Evolutionary conservation across 805 yeast genomes (phyloP).

Genomic region (Metschnikowia baotianmanensis): DNA sequence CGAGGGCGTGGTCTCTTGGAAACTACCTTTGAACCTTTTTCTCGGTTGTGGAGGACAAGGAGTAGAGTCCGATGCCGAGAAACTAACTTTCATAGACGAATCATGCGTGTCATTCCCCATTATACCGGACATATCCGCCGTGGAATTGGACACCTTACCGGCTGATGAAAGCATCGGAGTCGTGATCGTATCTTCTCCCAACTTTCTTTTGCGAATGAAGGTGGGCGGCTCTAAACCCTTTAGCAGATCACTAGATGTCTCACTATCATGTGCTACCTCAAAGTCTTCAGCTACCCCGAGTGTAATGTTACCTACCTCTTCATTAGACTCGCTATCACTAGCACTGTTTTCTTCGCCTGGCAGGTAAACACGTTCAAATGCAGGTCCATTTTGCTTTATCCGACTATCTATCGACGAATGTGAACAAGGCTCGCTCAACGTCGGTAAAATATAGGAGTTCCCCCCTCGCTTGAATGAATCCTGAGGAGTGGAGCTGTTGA

Average conservation of each 20-base stretch:
- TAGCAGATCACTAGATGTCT: slow-evolving; percentile 3
- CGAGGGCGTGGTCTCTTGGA: slow-evolving; percentile 22
- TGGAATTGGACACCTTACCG: not conserved
- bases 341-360: no score
- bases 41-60: slow-evolving; percentile 45
- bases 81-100: slow-evolving; percentile 24
- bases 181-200: slow-evolving; percentile 11
- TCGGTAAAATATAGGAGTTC: not conserved
- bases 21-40: slow-evolving; percentile 29
- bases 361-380: no score
- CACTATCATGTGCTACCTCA: slow-evolving; percentile 6
- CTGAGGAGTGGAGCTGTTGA: slow-evolving; percentile 6
- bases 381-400: no score
- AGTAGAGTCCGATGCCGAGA: slow-evolving; percentile 39
- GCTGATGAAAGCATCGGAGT: not conserved
- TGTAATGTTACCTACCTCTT: slow-evolving; percentile 27
- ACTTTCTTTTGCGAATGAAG: slow-evolving; percentile 28
- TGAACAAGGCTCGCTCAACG: no score
- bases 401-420: no score
- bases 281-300: slow-evolving; percentile 22
- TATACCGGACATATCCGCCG: slow-evolving; percentile 20
- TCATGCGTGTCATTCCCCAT: slow-evolving; percentile 16
- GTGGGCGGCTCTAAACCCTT: slow-evolving; percentile 19
- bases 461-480: not conserved
- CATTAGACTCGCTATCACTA: not conserved